Conservation (phyloP, 2,329 filamentous ascomycete genomes). For the Sordariomycetes sp. region DNA sequence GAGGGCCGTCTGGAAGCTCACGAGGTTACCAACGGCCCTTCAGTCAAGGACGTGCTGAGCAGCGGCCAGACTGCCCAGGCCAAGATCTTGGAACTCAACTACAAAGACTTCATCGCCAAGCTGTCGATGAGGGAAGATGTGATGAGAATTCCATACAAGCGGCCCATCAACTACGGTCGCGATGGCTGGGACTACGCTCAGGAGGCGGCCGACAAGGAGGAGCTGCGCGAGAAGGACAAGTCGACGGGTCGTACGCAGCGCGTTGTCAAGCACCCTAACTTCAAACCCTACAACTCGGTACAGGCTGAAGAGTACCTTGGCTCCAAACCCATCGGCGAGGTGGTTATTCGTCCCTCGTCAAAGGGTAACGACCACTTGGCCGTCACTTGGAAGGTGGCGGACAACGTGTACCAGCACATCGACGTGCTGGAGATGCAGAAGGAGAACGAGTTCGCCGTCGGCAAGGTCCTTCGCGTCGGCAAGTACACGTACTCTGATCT, state of each 20-base stretch:
- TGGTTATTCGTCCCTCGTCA: conserved; percentile 90
- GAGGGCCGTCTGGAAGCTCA: conserved; percentile 79
- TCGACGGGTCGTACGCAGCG: conserved; percentile 77
- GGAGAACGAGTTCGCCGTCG: conserved; percentile 91
- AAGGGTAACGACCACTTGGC: conserved; percentile 93
- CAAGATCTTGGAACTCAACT: conserved; percentile 81
- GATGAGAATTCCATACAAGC: conserved; percentile 63
- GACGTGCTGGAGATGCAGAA: conserved; percentile 96
- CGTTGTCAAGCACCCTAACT: conserved; percentile 96
- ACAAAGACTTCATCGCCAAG: conserved; percentile 74
- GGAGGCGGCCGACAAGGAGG: conserved; percentile 74
- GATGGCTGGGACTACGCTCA: conserved; percentile 82
- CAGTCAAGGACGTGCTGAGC: conserved; percentile 65
- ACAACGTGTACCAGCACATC: conserved; percentile 94
- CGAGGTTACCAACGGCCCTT: conserved; percentile 67
- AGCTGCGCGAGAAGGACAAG: conserved; percentile 78
- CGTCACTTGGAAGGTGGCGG: conserved; percentile 95
- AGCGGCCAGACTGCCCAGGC: conserved; percentile 79
- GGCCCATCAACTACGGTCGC: conserved; percentile 59
- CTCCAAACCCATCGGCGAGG: conserved; percentile 75
- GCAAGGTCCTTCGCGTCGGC: conserved; percentile 75
- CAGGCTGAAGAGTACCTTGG: conserved; percentile 93
- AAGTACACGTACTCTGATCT: conserved; percentile 92
- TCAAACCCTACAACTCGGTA: conserved; percentile 83
- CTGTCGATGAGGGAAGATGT: conserved; percentile 77